Conservation (phyloP, 805 yeast genomes). For the Candida palmyrensis region DNA sequence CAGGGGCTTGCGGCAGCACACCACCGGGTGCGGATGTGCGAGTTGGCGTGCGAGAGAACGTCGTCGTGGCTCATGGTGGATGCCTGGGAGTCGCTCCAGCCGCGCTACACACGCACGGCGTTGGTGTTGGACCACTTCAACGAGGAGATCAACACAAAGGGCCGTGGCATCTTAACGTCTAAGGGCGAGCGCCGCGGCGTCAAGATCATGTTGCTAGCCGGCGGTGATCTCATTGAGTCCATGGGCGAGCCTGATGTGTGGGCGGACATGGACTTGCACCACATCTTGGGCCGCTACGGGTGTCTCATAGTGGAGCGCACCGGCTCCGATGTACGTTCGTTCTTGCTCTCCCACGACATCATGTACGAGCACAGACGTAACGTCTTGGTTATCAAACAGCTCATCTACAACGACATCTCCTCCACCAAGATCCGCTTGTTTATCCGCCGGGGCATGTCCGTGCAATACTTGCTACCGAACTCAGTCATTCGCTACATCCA, state of each 20-base stretch:
- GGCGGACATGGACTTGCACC: slow-evolving; percentile 95
- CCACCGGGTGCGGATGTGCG: slow-evolving; percentile 97
- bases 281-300: slow-evolving; percentile 92
- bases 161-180: slow-evolving; percentile 72
- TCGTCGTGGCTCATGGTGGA: slow-evolving; percentile 98
- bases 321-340: slow-evolving; percentile 91
- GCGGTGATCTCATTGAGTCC: slow-evolving; percentile 94
- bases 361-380: slow-evolving; percentile 96
- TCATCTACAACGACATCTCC: slow-evolving; percentile 92
- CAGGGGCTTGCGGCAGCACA: slow-evolving; percentile 85
- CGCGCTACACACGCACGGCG: slow-evolving; percentile 88
- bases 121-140: slow-evolving; percentile 94
- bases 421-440: slow-evolving; percentile 93
- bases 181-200: slow-evolving; percentile 70
- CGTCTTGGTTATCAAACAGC: slow-evolving; percentile 89
- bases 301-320: slow-evolving; percentile 96
- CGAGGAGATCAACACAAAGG: slow-evolving; percentile 84
- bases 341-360: slow-evolving; percentile 87
- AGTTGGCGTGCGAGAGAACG: slow-evolving; percentile 94
- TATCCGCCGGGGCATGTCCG: slow-evolving; percentile 92
- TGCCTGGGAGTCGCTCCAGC: slow-evolving; percentile 97
- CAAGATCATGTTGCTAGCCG: slow-evolving; percentile 93
- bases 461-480: slow-evolving; percentile 89
- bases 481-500: slow-evolving; percentile 92
- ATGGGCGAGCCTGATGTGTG: slow-evolving; percentile 99